Evolutionary conservation across 169 alveolate genomes (phyloP).

Genomic region (Perkinsus olseni): DNA sequence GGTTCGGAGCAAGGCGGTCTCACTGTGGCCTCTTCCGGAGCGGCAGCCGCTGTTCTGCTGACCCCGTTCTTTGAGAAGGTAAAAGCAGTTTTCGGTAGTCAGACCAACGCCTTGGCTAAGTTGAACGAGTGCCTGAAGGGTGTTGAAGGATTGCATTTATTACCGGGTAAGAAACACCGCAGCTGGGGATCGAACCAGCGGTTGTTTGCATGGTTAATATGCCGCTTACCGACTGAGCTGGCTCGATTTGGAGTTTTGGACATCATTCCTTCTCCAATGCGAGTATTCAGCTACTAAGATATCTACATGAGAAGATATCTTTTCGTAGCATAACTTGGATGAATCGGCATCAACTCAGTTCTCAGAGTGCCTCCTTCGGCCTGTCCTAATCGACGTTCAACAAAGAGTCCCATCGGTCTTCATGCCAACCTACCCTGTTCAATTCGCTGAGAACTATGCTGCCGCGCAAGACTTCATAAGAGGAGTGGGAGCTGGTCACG

Average conservation of each 20-base stretch:
- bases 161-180: background rate
- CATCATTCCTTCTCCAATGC: too few relatives aligned
- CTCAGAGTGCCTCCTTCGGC: background rate
- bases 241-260: background rate
- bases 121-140: background rate
- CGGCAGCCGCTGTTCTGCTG: background rate
- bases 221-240: background rate
- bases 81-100: background rate
- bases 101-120: background rate
- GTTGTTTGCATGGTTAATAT: too few relatives aligned
- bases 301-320: too few relatives aligned
- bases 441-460: background rate
- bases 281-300: too few relatives aligned
- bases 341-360: too few relatives aligned
- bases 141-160: background rate
- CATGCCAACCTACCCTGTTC: background rate
- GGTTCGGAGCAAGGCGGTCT: background rate
- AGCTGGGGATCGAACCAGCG: background rate
- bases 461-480: background rate
- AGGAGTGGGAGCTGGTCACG: background rate
- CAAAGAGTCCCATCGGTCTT: background rate
- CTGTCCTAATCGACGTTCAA: background rate
- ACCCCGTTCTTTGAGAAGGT: background rate
- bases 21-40: background rate
- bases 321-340: too few relatives aligned